These are phyloP conservation scores for Cutaneotrichosporon sp. DNA, from an alignment of 1,284 basidiomycete species.

Conservation along the genomic window DNA sequence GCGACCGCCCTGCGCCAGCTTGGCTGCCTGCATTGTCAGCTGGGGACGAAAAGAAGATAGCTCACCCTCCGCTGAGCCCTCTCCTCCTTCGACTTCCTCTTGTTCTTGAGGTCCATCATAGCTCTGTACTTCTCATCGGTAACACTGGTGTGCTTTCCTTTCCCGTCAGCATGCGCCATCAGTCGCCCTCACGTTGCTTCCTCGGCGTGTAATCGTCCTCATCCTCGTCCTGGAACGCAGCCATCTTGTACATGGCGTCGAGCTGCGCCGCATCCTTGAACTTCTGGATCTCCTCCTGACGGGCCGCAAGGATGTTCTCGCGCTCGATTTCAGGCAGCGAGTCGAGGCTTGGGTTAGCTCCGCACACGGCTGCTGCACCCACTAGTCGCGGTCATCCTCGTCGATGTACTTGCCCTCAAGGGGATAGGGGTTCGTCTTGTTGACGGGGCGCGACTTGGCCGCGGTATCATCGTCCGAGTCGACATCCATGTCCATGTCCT, in stretches of 20 bases:
- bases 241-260: conserved; percentile 67
- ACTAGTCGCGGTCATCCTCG: conserved; percentile 78
- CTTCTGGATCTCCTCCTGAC: conserved; percentile 77
- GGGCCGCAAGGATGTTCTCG: conserved; percentile 76
- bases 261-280: conserved; percentile 72
- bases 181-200: conserved; percentile 59
- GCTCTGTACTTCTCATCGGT: conserved; percentile 80
- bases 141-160: conserved; percentile 72
- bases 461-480: conserved; percentile 41
- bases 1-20: conserved; percentile 58
- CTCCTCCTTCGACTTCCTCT: conserved; percentile 64
- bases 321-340: conserved; percentile 82
- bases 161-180: conserved; percentile 25
- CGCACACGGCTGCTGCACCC: conserved; percentile 44
- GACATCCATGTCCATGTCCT: conserved; percentile 46
- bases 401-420: conserved; percentile 87
- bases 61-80: conserved; percentile 36
- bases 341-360: conserved; percentile 62
- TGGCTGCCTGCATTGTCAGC: conserved; percentile 26
- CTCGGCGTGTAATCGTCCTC: conserved; percentile 32
- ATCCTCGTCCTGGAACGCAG: conserved; percentile 51
- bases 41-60: neutral
- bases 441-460: conserved; percentile 10
- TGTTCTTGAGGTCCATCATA: conserved; percentile 79
- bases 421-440: conserved; percentile 67